Base-by-base conservation (phyloP, 2,329 filamentous ascomycete genomes). In the Fusarium humuli region DNA sequence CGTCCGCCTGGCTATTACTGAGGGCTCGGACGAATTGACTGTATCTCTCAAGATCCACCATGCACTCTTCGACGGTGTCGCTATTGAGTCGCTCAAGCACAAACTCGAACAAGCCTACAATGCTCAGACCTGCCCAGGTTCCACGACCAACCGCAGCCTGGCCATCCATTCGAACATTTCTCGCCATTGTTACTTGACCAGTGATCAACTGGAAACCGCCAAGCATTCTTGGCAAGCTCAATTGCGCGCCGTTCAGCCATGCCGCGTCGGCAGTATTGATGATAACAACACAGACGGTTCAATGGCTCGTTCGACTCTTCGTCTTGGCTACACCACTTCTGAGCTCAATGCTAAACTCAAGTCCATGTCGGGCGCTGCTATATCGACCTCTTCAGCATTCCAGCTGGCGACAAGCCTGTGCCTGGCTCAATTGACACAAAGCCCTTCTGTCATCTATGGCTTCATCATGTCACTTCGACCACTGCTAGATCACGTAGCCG, bases 401-500 rank as follows among this genome's bases (percentile, higher is more conserved):
- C 66, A 69, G 7, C 8, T 69, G 3, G 65, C 66, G 3, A 52
- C 57, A 2, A 20, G 45, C 3, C 20, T 69, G 2, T 69, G 65
- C n/a, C 22, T 69, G 3, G 54, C 46, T 3, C 46, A 66, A 1
- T 23, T 69, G 4, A 66, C 65, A 8, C n/a, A 42, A 23, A 16
- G 44, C 12, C 6, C n/a, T 7, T 55, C 48, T 1, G 6, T 69
- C 12, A 25, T 37, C 4, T 66, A 69, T 25, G 66, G 66, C 2
- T 69, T 69, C 7, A 46, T 66, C 12, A 61, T 69, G 50, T 69
- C 66, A 1, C 60, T 69, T 9, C 49, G 65, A 0, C 65, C 66
- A 5, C 11, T 69, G 0, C 30, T 69, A 0, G 42, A 48, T 1
- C 13, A 37, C 3, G 30, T 53, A 5, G 37, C 42, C 4, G 3